phyloP scores from a whole-genome alignment of 169 alveolate species.

The Plasmodium vivax region DNA sequence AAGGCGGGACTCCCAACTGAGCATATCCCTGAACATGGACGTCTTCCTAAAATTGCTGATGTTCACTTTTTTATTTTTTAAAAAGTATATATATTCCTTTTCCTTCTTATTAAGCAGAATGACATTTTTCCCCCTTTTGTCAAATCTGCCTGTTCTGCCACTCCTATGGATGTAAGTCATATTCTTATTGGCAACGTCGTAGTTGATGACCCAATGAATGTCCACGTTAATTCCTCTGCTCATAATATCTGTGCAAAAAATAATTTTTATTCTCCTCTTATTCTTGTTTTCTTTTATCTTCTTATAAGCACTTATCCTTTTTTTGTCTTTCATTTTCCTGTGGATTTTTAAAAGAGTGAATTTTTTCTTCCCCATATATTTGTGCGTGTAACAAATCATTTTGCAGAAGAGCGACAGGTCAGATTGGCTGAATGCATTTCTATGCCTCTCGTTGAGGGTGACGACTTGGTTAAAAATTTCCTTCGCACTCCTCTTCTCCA shows the following conservation, averaged over 20 bases:
- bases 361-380: constrained; percentile 60
- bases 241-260: constrained; percentile 64
- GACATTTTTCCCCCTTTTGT: constrained; percentile 46
- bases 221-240: constrained; percentile 65
- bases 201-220: constrained; percentile 58
- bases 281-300: constrained; percentile 22
- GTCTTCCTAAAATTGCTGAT: constrained; percentile 49
- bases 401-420: constrained; percentile 13
- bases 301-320: constrained; percentile 41
- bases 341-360: constrained; percentile 59
- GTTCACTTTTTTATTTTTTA: constrained; percentile 55
- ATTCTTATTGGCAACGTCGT: constrained; percentile 67
- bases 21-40: constrained; percentile 14
- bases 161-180: constrained; percentile 67
- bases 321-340: constrained; percentile 71
- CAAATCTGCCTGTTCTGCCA: constrained; percentile 70
- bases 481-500: not conserved
- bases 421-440: not conserved
- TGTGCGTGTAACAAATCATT: constrained; percentile 38
- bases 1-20: constrained; percentile 8
- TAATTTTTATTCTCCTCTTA: not conserved
- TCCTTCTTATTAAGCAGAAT: constrained; percentile 49
- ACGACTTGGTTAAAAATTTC: not conserved
- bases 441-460: constrained; percentile 9
- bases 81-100: constrained; percentile 52